Base-by-base conservation (phyloP, 73 alveolate genomes). In the Paramecium sexaurelia region DNA sequence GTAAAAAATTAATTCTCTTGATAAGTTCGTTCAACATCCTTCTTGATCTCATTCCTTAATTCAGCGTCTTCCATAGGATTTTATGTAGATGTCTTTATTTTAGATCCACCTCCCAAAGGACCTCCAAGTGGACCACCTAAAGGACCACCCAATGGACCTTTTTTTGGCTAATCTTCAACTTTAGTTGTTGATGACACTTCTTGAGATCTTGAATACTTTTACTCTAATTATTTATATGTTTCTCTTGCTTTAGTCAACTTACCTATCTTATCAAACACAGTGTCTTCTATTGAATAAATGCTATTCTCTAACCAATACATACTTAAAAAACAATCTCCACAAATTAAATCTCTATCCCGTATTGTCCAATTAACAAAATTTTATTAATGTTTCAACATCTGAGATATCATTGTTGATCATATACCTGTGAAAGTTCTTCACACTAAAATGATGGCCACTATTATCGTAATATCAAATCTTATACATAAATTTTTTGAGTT, bases 11-110 rank as follows among this genome's bases (percentile, higher is more conserved):
- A 22, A 5, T 17, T 69, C 27, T 88, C 94, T 68, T 88, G 35
- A 69, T 88, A 88, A 1, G 94, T 88, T 39, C 94, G 35, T 43
- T 88, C 94, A 9, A 88, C 94, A 88, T 88, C 94, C 24, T 88
- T 88, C 43, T 47, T 88, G 8, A 88, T 88, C 19, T 88, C 94
- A 56, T 61, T 68, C 45, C 91, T 66, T 26, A 88, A 51, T 67
- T 88, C 94, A n/a, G 55, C 55, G 47, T 67, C 69, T 22, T 88
- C 94, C 35, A 43, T 20, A 32, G 55, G 87, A 5, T 35, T 41
- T 78, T 32, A 7, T 3, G 43, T 41, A 0, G 43, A 15, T 78
- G 43, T 19, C 55, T 78, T 78, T 5, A 61, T 19, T 78, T 78
- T 41, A 41, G 37, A 29, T 71, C 33, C 51, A 3, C 68, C 90